Evolutionary conservation across 768 basidiomycete species (phyloP).

Genomic region (Candolleomyces eurysporus): DNA sequence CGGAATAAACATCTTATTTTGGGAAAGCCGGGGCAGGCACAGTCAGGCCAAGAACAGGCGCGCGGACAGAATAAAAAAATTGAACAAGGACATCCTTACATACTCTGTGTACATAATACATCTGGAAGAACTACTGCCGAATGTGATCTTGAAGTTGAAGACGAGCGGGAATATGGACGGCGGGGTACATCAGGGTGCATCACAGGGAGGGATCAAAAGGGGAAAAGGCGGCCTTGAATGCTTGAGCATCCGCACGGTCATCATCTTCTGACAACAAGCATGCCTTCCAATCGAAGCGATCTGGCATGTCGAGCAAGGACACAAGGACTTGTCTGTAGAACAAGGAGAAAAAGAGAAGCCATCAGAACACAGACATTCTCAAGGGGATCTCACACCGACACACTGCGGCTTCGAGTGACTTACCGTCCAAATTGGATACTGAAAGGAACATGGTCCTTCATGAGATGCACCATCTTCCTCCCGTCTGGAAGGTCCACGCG

Average conservation of each 20-base stretch:
- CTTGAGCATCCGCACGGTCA: slow-evolving; percentile 77
- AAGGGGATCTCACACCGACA: not conserved
- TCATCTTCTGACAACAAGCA: slow-evolving; percentile 83
- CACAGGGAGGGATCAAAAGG: slow-evolving; percentile 58
- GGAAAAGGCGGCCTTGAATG: slow-evolving; percentile 83
- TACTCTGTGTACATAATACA: not conserved
- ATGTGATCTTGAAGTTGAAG: not conserved
- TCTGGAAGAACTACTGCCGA: not conserved
- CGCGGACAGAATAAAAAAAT: not conserved
- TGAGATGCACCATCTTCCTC: slow-evolving; percentile 78
- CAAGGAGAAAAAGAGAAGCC: slow-evolving; percentile 8
- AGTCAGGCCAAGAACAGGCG: no score
- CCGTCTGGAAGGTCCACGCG: slow-evolving; percentile 88
- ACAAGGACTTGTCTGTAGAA: slow-evolving; percentile 73
- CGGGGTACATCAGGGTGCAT: not conserved
- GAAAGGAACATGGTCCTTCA: slow-evolving; percentile 77
- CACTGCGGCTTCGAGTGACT: slow-evolving; percentile 19
- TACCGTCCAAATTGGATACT: slow-evolving; percentile 94
- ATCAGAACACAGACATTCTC: not conserved
- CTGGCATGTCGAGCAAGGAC: slow-evolving; percentile 67
- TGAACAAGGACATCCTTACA: not conserved
- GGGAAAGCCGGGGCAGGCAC: no score
- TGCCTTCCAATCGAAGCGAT: slow-evolving; percentile 89
- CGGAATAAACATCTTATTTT: no score
- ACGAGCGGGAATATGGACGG: no score